Conservation (phyloP, 768 basidiomycete species). For the Rickenella mellea region DNA sequence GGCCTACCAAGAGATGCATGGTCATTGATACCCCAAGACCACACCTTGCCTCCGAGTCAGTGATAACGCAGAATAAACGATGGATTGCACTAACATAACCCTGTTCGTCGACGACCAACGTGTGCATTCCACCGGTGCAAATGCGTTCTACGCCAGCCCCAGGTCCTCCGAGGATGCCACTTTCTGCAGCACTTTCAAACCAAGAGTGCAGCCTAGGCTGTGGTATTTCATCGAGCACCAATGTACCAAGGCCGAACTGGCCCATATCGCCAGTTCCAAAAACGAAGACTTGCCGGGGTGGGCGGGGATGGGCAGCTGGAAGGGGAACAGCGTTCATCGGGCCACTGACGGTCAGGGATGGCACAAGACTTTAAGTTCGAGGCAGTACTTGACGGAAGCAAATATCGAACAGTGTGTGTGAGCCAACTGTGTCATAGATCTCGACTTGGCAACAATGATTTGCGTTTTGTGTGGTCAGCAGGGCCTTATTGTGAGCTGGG, state of each 20-base stretch:
- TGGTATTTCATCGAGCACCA: slow-evolving; percentile 26
- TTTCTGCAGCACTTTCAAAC: slow-evolving; percentile 28
- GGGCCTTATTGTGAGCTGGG: no score
- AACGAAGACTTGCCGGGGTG: slow-evolving; percentile 21
- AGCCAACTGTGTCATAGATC: no score
- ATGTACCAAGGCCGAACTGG: slow-evolving; percentile 35
- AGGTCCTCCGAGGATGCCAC: slow-evolving; percentile 19
- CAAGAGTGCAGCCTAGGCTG: slow-evolving; percentile 29
- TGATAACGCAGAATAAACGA: neutral
- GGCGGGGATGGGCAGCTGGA: slow-evolving; percentile 10
- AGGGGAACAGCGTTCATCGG: slow-evolving; percentile 13
- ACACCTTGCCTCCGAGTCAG: slow-evolving; percentile 11
- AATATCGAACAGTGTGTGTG: no score
- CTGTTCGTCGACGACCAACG: slow-evolving; percentile 30
- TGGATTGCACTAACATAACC: slow-evolving; percentile 23
- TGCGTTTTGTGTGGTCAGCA: no score
- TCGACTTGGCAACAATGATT: no score
- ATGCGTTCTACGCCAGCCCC: slow-evolving; percentile 29
- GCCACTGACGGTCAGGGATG: no score
- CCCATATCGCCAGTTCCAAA: slow-evolving; percentile 38
- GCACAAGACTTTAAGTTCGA: no score
- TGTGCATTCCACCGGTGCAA: slow-evolving; percentile 38
- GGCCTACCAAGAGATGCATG: slow-evolving; percentile 26
- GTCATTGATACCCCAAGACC: slow-evolving; percentile 22
- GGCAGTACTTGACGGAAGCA: no score